These are phyloP conservation scores for Aspergillus awamori DNA, from an alignment of 2,329 filamentous ascomycete genomes.

Conservation along the genomic window DNA sequence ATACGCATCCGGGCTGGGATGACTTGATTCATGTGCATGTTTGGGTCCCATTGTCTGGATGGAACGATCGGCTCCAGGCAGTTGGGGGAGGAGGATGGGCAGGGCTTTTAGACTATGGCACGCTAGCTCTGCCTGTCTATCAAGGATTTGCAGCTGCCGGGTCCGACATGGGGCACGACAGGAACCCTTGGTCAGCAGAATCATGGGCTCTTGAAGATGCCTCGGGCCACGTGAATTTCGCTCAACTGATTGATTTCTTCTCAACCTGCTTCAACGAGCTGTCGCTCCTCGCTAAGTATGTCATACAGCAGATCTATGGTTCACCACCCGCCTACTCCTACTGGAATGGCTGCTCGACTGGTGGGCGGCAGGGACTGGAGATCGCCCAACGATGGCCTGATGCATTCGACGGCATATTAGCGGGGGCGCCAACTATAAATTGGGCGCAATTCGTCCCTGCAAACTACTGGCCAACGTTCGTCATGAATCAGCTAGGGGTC, in stretches of 20 bases:
- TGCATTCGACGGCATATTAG: constrained; percentile 60
- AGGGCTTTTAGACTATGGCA: constrained; percentile 13
- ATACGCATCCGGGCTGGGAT: constrained; percentile 43
- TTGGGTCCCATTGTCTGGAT: constrained; percentile 40
- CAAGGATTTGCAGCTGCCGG: constrained; percentile 9
- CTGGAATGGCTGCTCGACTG: constrained; percentile 26
- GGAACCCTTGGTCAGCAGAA: background rate
- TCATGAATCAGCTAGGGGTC: constrained; percentile 8
- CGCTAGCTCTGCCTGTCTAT: constrained; percentile 4
- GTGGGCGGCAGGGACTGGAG: constrained; percentile 28
- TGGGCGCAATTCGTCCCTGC: constrained; percentile 32
- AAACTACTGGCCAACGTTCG: constrained; percentile 12
- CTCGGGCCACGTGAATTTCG: constrained; percentile 24
- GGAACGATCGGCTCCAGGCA: constrained; percentile 44
- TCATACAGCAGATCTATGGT: constrained; percentile 37
- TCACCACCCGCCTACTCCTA: constrained; percentile 20
- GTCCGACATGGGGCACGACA: constrained; percentile 14
- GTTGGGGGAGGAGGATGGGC: constrained; percentile 44
- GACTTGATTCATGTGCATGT: constrained; percentile 37
- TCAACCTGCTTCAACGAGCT: constrained; percentile 37
- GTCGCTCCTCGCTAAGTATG: constrained; percentile 32
- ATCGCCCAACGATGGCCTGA: constrained; percentile 56
- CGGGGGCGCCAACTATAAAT: constrained; percentile 51
- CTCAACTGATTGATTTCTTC: constrained; percentile 39
- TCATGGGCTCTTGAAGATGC: background rate